These are phyloP conservation scores for Nakataea oryzae DNA, from an alignment of 2,329 filamentous ascomycete genomes.

Conservation along the genomic window DNA sequence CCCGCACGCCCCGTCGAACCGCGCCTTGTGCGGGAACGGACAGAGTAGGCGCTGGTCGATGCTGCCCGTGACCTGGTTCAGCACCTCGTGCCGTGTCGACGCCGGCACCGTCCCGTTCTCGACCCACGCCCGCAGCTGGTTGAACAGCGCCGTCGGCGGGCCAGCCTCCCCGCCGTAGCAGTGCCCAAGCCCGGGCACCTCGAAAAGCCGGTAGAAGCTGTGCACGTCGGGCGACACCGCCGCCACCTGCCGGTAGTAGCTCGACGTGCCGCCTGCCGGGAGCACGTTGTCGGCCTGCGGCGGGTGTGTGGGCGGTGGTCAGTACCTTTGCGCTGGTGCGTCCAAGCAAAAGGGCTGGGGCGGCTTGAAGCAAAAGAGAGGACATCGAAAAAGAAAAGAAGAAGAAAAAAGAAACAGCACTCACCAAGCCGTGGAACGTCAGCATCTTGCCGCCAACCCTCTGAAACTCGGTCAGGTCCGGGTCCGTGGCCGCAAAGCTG, in stretches of 20 bases:
- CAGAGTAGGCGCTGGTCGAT: conserved; percentile 26
- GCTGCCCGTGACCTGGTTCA: neutral
- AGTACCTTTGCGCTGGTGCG: too few relatives aligned
- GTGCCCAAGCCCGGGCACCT: conserved; percentile 20
- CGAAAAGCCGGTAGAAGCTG: conserved; percentile 20
- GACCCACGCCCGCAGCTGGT: conserved; percentile 18
- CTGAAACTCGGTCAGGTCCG: conserved; percentile 27
- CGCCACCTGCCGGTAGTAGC: conserved; percentile 15
- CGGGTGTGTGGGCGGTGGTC: neutral
- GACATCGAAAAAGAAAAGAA: conserved; percentile 29
- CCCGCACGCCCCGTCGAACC: conserved; percentile 8
- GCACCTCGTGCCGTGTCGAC: neutral
- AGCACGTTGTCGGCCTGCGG: conserved; percentile 9
- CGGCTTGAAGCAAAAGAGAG: too few relatives aligned
- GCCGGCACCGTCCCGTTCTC: conserved; percentile 10
- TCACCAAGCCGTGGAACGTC: conserved; percentile 27
- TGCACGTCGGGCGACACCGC: conserved; percentile 11
- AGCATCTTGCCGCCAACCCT: conserved; percentile 34
- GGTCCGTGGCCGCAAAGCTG: conserved; percentile 22
- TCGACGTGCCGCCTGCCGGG: conserved; percentile 2
- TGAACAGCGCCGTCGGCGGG: conserved; percentile 14
- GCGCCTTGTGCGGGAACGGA: conserved; percentile 18
- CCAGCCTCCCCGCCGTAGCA: conserved; percentile 17
- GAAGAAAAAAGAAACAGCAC: conserved; percentile 15
- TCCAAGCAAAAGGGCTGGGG: too few relatives aligned